Evolutionary conservation across 1,284 basidiomycete species (phyloP), one percentile per base, ranked within the genome.

Genomic region (Cutaneotrichosporon sp.): DNA sequence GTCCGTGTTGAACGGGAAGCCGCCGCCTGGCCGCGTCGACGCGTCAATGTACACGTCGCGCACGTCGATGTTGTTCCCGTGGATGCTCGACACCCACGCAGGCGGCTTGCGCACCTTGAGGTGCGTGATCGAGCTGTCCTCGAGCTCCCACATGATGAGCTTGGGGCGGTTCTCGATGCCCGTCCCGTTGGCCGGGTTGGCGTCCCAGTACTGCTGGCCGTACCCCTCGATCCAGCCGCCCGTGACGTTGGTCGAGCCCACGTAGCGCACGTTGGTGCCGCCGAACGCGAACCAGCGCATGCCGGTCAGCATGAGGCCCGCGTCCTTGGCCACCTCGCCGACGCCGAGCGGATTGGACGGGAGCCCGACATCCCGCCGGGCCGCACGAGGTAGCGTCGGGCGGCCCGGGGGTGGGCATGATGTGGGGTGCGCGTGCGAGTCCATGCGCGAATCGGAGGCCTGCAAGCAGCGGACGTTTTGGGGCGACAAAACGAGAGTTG

Each of bases 121-220:
- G 51, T 80, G 73, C 24, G 71, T 70, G 54, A 83, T 74, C 24
- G 74, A 60, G 25, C 81, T 81, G 57, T 80, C 80, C 10, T 81
- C 81, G 7, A 82, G 80, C 59, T 83, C 82, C 74, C 83, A 83
- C 4, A 80, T 82, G 33, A 81, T 81, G 14, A 84, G 75, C 66
- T 84, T 83, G 20, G 82, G 83, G 27, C 83, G 79, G 54, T 54
- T 58, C 22, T 59, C 55, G 10, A 71, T 61, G 31, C 72, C 70
- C 25, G 71, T 72, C 25, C 76, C 70, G 62, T 81, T 81, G 16
- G 50, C 60, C 3, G 59, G 56, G 38, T 81, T 81, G 58, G 79
- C 74, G 62, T 83, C 78, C 82, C 82, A 84, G 82, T 82, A 83
- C 62, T 82, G 81, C 66, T 83, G 81, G 20, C 83, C 82, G 59